Evolutionary conservation across 2,329 filamentous ascomycete species (phyloP), one percentile per base, ranked within the genome.

Genomic region (Pseudogymnoascus sp.): DNA sequence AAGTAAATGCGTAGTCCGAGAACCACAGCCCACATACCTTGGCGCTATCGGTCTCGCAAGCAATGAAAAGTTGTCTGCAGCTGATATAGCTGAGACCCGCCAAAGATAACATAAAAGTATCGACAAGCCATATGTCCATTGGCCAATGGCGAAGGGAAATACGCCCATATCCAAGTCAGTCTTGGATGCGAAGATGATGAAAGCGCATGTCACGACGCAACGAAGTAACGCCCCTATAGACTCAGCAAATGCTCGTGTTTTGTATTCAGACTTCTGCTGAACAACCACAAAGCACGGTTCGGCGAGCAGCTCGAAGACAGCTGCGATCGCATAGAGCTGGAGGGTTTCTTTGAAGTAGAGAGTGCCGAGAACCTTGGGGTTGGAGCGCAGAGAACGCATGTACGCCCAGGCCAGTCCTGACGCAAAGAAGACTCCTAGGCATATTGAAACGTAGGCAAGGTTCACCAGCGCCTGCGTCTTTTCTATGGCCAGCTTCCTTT

Each of bases 271-370:
- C 59, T 88, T 86, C 66, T 90, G 88, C 75, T 97, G 93, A 66
- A 93, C 86, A 35, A 96, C 84, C 1, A 93, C 90, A 74, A 98
- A 99, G 61, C 88, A 89, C 0, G 95, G 95, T 76, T 99, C 95
- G 1, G 89, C 87, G 1, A 91, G 75, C 12, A 99, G 82, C 76
- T 99, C 95, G 3, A 96, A 71, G 62, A 87, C 70, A 35, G 85
- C 79, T 1, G 85, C 82, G 4, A 81, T 4, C 16, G 78, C 83
- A 72, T 87, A 88, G 1, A 87, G 69, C 64, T 78, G 76, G 12
- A 88, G 74, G 0, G 83, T 78, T 3, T 75, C 69, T 28, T 72
- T 71, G 64, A 96, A 85, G 69, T 87, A 88, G 0, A 89, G 86
- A 1, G 87, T 88, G 53, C 74, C 66, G 2, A 80, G 74, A 35